Evolutionary conservation across 805 yeast species (phyloP), one percentile per base, ranked within the genome.

Genomic region (Pichia cephalocereana): DNA sequence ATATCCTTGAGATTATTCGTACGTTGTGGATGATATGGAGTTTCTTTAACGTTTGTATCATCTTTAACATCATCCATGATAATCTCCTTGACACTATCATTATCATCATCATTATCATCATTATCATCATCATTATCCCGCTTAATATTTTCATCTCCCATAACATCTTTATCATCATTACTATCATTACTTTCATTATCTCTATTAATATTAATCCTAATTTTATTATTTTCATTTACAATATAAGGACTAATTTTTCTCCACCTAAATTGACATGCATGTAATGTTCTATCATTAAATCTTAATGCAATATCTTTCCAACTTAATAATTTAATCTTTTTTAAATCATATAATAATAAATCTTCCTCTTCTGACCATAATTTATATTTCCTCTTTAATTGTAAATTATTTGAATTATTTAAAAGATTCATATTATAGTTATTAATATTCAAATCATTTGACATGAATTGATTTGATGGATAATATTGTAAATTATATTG

Each of bases 191-290:
- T 19, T 8, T 44, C 26, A 28, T 31, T 17, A 17, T 43, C 40
- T 18, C 32, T 26, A 17, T 43, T 34, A 12, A 34, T 32, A 8
- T 36, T 23, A 10, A 44, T n/a, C 8, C 8, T 34, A 34, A 34
- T 14, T 15, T 11, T 34, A 18, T 17, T 27, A 27, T 39, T 40
- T 17, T 47, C 30, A 2, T 45, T 27, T 3, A 14, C 26, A 18
- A 48, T 30, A 34, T 31, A 48, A 4, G 51, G 48, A 39, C 46
- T 42, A 3, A 48, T 45, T 30, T 52, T 52, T 15, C 53, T 46
- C 55, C 55, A 52, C 42, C 56, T 48, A 23, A 50, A 53, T 34
- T 53, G 56, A 40, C 54, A 53, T 2, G 56, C 56, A 40, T 53
- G 54, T 38, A 51, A 27, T 3, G 56, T 53, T n/a, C 56, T 32